These are phyloP conservation scores for Entrophospora sp. DNA, from an alignment of 192 early-diverging fungal species.

Conservation along the genomic window DNA sequence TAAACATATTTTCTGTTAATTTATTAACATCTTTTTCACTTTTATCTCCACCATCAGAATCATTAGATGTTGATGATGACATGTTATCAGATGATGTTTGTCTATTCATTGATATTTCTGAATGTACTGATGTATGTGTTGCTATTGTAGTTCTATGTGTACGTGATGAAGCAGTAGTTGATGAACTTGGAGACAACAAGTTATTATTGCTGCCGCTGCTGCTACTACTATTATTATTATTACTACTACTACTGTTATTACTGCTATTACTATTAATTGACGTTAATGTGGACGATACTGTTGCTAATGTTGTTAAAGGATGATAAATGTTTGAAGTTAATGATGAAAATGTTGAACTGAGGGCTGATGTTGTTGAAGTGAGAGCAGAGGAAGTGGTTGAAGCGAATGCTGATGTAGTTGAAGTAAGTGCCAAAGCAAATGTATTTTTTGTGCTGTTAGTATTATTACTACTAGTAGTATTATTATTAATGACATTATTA, in stretches of 20 bases:
- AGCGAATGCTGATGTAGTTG: too few species aligned
- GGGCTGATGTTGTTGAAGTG: neutral
- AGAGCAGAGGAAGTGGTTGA: conserved; percentile 1
- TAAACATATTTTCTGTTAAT: conserved; percentile 35
- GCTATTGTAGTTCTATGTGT: neutral
- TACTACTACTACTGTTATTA: neutral
- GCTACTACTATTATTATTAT: neutral
- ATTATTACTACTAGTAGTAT: too few species aligned
- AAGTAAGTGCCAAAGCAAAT: too few species aligned
- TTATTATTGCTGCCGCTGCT: neutral
- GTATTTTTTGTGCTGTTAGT: too few species aligned
- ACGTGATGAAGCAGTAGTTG: neutral
- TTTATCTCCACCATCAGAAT: neutral
- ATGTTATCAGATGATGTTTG: neutral
- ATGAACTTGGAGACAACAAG: too few species aligned
- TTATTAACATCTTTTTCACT: conserved; percentile 26
- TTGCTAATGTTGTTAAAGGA: conserved; percentile 3
- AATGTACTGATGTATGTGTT: neutral
- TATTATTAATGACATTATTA: too few species aligned
- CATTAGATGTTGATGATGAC: neutral
- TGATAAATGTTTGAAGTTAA: conserved; percentile 10
- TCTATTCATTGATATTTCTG: neutral
- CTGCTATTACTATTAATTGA: neutral
- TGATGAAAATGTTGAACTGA: conserved; percentile 10
- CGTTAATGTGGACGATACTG: neutral